These are phyloP conservation scores for Trichoderma aggressivum DNA, from an alignment of 2,329 filamentous ascomycete genomes.

Conservation along the genomic window DNA sequence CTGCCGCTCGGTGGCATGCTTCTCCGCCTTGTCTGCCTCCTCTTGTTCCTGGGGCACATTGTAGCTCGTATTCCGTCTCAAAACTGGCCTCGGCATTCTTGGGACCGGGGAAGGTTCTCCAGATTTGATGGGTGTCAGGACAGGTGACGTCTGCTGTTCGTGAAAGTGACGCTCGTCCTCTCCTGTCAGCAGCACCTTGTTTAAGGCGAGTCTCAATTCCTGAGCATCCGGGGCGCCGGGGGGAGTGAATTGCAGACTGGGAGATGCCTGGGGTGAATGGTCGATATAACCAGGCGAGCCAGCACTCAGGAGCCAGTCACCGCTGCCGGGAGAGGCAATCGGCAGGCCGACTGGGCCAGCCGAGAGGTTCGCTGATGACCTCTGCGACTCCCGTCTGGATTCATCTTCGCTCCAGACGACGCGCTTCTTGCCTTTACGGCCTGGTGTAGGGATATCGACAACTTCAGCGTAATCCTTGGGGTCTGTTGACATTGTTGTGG, in stretches of 20 bases:
- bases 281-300: not conserved
- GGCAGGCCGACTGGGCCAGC: not conserved
- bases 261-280: slow-evolving; percentile 28
- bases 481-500: slow-evolving; percentile 23
- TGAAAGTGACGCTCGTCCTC: slow-evolving; percentile 27
- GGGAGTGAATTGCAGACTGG: slow-evolving; percentile 25
- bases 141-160: not conserved
- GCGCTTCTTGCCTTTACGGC: slow-evolving; percentile 40
- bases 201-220: slow-evolving; percentile 38
- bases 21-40: slow-evolving; percentile 39
- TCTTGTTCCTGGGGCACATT: slow-evolving; percentile 40
- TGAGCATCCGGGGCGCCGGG: slow-evolving; percentile 38
- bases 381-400: not conserved
- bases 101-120: slow-evolving; percentile 6
- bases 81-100: slow-evolving; percentile 34
- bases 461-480: slow-evolving; percentile 28
- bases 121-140: not conserved
- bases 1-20: slow-evolving; percentile 36
- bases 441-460: slow-evolving; percentile 31
- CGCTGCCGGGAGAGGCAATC: slow-evolving; percentile 1
- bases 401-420: slow-evolving; percentile 37
- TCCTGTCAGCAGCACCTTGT: slow-evolving; percentile 37
- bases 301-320: slow-evolving; percentile 5
- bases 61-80: slow-evolving; percentile 44
- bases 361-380: slow-evolving; percentile 3